Conservation (phyloP, 78 protist species). For the Isochrysis galbana region DNA sequence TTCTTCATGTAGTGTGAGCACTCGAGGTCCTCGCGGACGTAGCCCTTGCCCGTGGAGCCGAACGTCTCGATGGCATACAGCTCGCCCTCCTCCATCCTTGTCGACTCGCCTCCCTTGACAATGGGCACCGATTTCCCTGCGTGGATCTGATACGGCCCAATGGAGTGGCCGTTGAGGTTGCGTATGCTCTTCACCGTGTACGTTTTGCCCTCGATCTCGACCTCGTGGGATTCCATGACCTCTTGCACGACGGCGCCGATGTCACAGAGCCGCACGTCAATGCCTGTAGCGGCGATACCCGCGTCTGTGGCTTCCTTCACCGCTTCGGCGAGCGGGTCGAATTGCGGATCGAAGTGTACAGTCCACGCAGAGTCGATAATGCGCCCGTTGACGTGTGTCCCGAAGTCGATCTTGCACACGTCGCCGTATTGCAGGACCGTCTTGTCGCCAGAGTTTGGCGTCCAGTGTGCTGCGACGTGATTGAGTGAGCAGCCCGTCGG, state of each 20-base stretch:
- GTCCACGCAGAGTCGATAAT: slow-evolving; percentile 98
- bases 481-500: slow-evolving; percentile 88
- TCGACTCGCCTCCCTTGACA: slow-evolving; percentile 78
- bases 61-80: slow-evolving; percentile 99
- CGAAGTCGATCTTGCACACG: slow-evolving; percentile 97
- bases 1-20: slow-evolving; percentile 93
- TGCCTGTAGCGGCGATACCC: slow-evolving; percentile 88
- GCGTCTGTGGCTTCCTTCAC: slow-evolving; percentile 92
- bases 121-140: slow-evolving; percentile 97
- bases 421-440: slow-evolving; percentile 89
- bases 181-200: slow-evolving; percentile 81
- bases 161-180: slow-evolving; percentile 96
- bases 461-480: slow-evolving; percentile 95
- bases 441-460: slow-evolving; percentile 98
- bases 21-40: slow-evolving; percentile 83
- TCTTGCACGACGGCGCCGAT: slow-evolving; percentile 96
- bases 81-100: slow-evolving; percentile 94
- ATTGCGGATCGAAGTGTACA: slow-evolving; percentile 71
- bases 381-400: slow-evolving; percentile 92
- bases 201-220: slow-evolving; percentile 89
- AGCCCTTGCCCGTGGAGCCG: slow-evolving; percentile 94
- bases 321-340: slow-evolving; percentile 87
- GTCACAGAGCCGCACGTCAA: slow-evolving; percentile 93
- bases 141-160: slow-evolving; percentile 85
- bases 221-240: slow-evolving; percentile 95